Base-by-base conservation (phyloP, 768 basidiomycete genomes). In the Tricholoma bakamatsutake region DNA sequence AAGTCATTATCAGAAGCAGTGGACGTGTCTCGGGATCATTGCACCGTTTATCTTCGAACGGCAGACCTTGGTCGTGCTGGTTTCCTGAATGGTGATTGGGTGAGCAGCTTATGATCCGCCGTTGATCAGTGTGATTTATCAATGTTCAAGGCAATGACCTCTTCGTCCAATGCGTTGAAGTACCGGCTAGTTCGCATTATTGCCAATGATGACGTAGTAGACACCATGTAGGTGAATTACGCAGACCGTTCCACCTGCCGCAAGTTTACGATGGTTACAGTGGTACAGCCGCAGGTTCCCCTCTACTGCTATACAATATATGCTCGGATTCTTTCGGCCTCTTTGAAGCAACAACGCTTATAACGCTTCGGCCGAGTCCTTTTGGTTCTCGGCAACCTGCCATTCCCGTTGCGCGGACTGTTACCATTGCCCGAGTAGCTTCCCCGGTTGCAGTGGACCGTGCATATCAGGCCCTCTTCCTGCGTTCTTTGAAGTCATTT, bases 341-440 rank as follows among this genome's bases (percentile, higher is more conserved):
- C 18, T 56, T 54, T 27, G 48, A 53, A 43, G 53, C 53, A n/a
- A 40, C 56, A 3, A 56, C 56, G 15, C 59, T 64, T 43, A 67
- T 82, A 18, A 58, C 65, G 27, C 64, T 87, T 47, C 73, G 73
- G 3, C 68, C 81, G 4, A 83, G 80, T 57, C 83, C 87, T 5
- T 85, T 87, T 61, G 85, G 85, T 12, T 75, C 80, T 9, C 70
- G 73, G 5, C 70, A 73, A 53, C 85, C 85, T 28, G 69, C 76
- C 7, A 73, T 93, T 28, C 91, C 93, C 2, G 80, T 70, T 17
- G 93, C 93, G 6, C 74, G 72, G 52, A 73, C 80, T 1, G 71
- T 95, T 18, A 89, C 87, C 1, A 74, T 97, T 51, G 88, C 91
- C 1, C 82, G 90, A n/a, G 75, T 97, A 6, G 83, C 88, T 0